Conservation (phyloP, 257 asterid species). For the Voacanga thouarsii region DNA sequence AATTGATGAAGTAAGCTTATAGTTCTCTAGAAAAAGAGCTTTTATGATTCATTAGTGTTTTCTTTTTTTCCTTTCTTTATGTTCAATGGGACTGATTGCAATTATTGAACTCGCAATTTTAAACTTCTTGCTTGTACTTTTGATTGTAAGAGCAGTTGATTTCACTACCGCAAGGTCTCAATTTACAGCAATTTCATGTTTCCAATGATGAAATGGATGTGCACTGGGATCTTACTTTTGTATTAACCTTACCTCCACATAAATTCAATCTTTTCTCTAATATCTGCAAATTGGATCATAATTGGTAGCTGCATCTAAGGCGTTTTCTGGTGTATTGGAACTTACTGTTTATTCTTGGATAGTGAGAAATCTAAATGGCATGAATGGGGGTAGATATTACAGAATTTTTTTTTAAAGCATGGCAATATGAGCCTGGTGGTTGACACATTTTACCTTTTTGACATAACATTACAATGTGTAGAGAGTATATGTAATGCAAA, state of each 20-base stretch:
- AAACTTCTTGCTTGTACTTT: not conserved
- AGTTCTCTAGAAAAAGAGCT: slow-evolving; percentile 6
- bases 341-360: not conserved
- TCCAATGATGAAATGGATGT: not conserved
- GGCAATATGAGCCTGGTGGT: not conserved
- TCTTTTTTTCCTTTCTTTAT: not conserved
- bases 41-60: not conserved
- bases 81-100: not conserved
- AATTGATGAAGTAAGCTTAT: slow-evolving; percentile 92
- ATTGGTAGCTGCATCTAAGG: not conserved
- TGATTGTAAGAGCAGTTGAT: not conserved
- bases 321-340: not conserved
- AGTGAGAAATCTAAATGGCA: not conserved
- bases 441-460: not conserved
- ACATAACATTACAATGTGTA: not conserved
- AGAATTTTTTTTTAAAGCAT: not conserved
- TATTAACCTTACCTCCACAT: not conserved
- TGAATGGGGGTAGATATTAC: not conserved
- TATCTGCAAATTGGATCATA: too few relatives aligned
- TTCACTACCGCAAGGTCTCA: not conserved
- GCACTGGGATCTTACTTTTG: not conserved
- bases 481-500: not conserved
- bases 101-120: not conserved
- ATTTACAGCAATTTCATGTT: not conserved
- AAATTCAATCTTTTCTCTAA: not conserved